A percentile compares a stretch with the other conserved stretches of the same genome.
Evolutionary conservation across 2,329 filamentous ascomycete genomes (phyloP).

Genomic region (Huntiella moniliformis): DNA sequence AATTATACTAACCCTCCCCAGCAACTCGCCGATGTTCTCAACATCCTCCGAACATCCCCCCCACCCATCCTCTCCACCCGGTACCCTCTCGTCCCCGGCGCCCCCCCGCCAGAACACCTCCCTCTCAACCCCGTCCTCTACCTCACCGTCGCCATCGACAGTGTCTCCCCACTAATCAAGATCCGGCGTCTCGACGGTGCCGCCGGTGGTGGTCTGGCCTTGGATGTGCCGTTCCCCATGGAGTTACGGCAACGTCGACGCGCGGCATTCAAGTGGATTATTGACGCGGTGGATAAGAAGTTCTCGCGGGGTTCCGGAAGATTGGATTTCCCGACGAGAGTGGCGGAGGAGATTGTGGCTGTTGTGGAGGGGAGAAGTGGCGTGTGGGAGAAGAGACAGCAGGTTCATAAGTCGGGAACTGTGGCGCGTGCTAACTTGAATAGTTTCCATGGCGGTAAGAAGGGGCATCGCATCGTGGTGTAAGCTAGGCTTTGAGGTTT

Average conservation of each 20-base stretch:
- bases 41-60: constrained; percentile 64
- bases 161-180: constrained; percentile 71
- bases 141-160: constrained; percentile 79
- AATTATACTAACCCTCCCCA: constrained; percentile 20
- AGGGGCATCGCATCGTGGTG: constrained; percentile 11
- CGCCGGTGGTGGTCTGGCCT: constrained; percentile 66
- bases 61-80: constrained; percentile 56
- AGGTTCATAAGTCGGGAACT: constrained; percentile 66
- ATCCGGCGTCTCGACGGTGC: constrained; percentile 58
- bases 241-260: constrained; percentile 56
- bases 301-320: constrained; percentile 52
- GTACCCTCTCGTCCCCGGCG: constrained; percentile 54
- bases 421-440: constrained; percentile 55
- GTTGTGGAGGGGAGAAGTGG: constrained; percentile 71
- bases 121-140: constrained; percentile 81
- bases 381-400: constrained; percentile 66
- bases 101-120: constrained; percentile 59
- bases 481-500: neutral
- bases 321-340: constrained; percentile 52
- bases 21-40: constrained; percentile 74
- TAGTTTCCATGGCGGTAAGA: constrained; percentile 11
- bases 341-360: constrained; percentile 72
- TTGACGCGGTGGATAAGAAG: constrained; percentile 66
- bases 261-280: constrained; percentile 71
- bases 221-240: constrained; percentile 69